Percentiles rank a stretch among this genome's conserved stretches.
Conservation (phyloP, 2,329 filamentous ascomycete genomes). For the Paracamarosporium sp. region DNA sequence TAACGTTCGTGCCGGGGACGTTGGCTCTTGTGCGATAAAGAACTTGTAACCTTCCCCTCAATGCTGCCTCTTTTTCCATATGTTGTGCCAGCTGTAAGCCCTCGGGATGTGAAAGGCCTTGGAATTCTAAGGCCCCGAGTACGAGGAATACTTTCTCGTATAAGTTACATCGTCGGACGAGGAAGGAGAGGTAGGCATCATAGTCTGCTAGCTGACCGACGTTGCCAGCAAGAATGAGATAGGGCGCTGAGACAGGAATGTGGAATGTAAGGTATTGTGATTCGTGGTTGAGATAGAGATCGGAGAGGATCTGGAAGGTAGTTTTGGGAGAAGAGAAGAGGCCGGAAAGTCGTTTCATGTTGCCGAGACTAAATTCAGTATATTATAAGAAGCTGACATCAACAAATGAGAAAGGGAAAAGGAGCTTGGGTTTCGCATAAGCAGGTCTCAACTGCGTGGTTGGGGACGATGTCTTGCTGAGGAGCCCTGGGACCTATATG, state of each 20-base stretch:
- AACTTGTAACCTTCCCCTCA: slow-evolving; percentile 50
- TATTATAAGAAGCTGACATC: not conserved
- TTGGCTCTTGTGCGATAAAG: slow-evolving; percentile 54
- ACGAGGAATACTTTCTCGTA: slow-evolving; percentile 39
- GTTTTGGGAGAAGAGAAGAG: slow-evolving; percentile 32
- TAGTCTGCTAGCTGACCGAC: slow-evolving; percentile 41
- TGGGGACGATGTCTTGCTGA: not conserved
- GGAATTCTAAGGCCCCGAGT: slow-evolving; percentile 36
- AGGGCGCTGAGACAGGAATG: slow-evolving; percentile 34
- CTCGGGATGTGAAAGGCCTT: slow-evolving; percentile 30
- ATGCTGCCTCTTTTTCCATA: slow-evolving; percentile 33
- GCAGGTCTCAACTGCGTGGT: not conserved
- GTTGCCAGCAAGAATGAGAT: slow-evolving; percentile 39
- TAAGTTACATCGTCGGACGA: slow-evolving; percentile 34
- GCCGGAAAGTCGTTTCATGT: slow-evolving; percentile 31
- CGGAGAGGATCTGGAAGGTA: slow-evolving; percentile 40
- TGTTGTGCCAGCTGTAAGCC: slow-evolving; percentile 32
- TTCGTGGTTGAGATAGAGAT: slow-evolving; percentile 38
- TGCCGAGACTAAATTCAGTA: not conserved
- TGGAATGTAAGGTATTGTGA: slow-evolving; percentile 40
- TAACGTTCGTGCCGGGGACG: slow-evolving; percentile 51
- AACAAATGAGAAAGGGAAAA: not conserved
- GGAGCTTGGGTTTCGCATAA: not conserved
- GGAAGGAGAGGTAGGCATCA: slow-evolving; percentile 37
- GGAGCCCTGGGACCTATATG: not conserved